A percentile compares a stretch with the other conserved stretches of the same genome.
Conservation (phyloP, 345 rosid genomes). For the Heritiera fomes region DNA sequence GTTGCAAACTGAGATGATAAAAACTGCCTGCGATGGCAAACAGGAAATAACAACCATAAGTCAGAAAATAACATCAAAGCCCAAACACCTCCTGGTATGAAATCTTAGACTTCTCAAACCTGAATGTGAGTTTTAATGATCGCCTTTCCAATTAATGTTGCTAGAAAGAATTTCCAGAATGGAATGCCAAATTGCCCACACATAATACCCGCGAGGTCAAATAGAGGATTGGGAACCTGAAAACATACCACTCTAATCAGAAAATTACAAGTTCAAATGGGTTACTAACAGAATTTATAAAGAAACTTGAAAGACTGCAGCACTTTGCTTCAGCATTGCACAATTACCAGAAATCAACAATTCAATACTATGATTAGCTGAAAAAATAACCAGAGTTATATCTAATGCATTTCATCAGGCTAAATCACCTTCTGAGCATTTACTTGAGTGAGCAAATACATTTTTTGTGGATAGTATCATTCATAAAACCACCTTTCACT, state of each 20-base stretch:
- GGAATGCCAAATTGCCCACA: conserved; percentile 92
- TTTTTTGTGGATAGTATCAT: neutral
- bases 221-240: conserved; percentile 94
- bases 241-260: neutral
- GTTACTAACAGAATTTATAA: neutral
- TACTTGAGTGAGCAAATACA: neutral
- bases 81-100: neutral
- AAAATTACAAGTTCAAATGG: neutral
- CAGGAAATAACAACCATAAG: neutral
- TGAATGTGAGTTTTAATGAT: conserved; percentile 90
- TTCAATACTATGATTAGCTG: neutral
- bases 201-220: conserved; percentile 98
- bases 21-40: conserved; percentile 62
- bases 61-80: neutral
- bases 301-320: neutral
- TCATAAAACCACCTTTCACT: neutral
- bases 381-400: neutral
- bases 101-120: conserved; percentile 42
- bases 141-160: conserved; percentile 90
- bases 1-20: conserved; percentile 87
- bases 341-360: neutral
- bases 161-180: conserved; percentile 87
- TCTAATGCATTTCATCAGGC: neutral
- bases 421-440: neutral
- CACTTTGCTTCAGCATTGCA: neutral